These are phyloP conservation scores for Euphorbia corollata DNA, from an alignment of 441 rosid species.

Conservation along the genomic window DNA sequence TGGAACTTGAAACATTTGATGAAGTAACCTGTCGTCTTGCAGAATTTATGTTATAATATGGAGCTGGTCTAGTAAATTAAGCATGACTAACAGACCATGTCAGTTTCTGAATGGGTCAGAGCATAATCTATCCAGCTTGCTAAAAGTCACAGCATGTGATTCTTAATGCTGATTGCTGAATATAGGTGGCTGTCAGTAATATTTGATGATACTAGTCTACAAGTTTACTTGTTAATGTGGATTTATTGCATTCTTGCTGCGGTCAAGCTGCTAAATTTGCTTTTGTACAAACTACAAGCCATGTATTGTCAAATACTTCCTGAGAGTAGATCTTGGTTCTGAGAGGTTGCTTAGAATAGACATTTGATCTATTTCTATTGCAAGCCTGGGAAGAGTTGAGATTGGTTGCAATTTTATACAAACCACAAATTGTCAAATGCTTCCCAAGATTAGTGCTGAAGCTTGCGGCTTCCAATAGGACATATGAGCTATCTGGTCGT, in stretches of 20 bases:
- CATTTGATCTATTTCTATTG: background rate
- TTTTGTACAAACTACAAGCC: background rate
- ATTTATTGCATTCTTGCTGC: background rate
- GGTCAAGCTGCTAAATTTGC: background rate
- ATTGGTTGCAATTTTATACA: background rate
- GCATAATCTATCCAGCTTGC: background rate
- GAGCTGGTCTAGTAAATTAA: background rate
- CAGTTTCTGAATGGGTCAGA: background rate
- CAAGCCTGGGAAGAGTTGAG: background rate
- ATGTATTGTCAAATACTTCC: background rate
- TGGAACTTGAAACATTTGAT: background rate
- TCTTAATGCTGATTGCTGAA: background rate
- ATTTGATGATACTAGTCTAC: background rate
- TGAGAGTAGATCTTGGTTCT: background rate
- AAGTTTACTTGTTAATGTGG: background rate
- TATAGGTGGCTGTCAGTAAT: background rate
- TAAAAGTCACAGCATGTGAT: slow-evolving; percentile 8
- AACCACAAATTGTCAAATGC: background rate
- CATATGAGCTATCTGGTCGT: background rate
- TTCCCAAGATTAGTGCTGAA: background rate
- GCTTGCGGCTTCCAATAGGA: background rate
- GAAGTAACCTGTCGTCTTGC: background rate
- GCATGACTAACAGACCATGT: background rate
- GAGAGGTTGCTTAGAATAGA: background rate
- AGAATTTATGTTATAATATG: background rate